Conservation (phyloP, 345 rosid genomes). For the Gossypium stocksii region DNA sequence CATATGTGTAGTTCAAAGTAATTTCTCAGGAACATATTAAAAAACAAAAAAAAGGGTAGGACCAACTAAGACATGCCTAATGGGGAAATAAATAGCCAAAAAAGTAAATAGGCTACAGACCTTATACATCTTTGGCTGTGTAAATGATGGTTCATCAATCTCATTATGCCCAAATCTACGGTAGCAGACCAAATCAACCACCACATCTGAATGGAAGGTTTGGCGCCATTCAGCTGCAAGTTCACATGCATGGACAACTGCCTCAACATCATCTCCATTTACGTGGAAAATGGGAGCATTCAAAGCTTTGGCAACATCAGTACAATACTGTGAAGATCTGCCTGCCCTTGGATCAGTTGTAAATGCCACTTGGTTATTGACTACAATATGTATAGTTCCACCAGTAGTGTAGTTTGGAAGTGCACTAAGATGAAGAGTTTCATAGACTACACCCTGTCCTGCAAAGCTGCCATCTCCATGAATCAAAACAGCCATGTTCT, state of each 20-base stretch:
- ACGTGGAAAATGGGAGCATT: conserved; percentile 78
- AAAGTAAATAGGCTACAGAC: conserved; percentile 27
- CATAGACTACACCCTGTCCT: conserved; percentile 85
- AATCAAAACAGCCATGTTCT: conserved; percentile 69
- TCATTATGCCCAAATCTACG: conserved; percentile 84
- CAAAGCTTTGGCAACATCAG: conserved; percentile 88
- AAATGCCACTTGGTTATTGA: conserved; percentile 86
- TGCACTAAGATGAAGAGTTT: conserved; percentile 83
- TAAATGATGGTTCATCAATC: conserved; percentile 80
- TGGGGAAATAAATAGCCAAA: not conserved
- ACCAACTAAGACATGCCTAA: conserved; percentile 1
- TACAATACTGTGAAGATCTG: conserved; percentile 80
- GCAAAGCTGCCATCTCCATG: conserved; percentile 94
- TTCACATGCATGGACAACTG: conserved; percentile 70
- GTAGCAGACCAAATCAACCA: conserved; percentile 75
- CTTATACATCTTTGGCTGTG: conserved; percentile 83
- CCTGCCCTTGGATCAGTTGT: conserved; percentile 78
- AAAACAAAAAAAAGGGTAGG: not conserved
- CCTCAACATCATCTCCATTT: conserved; percentile 76
- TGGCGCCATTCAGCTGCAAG: conserved; percentile 93
- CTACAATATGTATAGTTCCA: conserved; percentile 80
- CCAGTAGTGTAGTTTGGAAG: conserved; percentile 75
- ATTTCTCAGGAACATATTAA: not conserved
- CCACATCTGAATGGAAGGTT: conserved; percentile 77
- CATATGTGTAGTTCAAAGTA: not conserved